A percentile compares a stretch with the other conserved stretches of the same genome.
phyloP scores from a whole-genome alignment of 768 basidiomycete species.

The Daedalea quercina region DNA sequence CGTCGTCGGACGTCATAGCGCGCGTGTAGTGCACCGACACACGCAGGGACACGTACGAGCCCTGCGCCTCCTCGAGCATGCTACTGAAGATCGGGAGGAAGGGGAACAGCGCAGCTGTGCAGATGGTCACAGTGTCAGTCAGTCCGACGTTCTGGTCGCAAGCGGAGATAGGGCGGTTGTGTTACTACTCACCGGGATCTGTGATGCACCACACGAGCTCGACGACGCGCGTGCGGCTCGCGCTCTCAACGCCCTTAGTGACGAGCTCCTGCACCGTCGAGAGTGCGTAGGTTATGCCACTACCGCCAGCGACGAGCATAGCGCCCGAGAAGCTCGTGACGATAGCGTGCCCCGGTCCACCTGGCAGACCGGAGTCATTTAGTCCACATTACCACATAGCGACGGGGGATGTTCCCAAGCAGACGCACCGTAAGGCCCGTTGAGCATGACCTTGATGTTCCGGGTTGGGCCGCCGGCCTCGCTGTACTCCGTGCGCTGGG shows the following conservation, averaged over 20 bases:
- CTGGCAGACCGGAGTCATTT: constrained; percentile 13
- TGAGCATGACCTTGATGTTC: constrained; percentile 35
- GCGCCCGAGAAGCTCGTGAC: constrained; percentile 45
- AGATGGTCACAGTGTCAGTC: constrained; percentile 6
- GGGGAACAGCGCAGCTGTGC: constrained; percentile 29
- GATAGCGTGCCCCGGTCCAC: constrained; percentile 40
- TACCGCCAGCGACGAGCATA: constrained; percentile 53
- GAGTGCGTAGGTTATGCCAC: constrained; percentile 54
- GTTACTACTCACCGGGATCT: constrained; percentile 30
- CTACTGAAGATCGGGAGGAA: constrained; percentile 31
- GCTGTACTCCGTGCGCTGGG: constrained; percentile 15
- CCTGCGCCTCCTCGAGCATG: constrained; percentile 28
- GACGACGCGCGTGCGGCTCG: constrained; percentile 35
- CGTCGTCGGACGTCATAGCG: constrained; percentile 8
- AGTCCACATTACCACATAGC: not conserved
- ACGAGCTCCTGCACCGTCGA: constrained; percentile 46
- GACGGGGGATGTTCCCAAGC: not conserved
- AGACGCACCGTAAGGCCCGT: constrained; percentile 46
- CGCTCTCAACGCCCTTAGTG: constrained; percentile 26
- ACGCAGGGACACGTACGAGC: constrained; percentile 24
- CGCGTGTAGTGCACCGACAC: constrained; percentile 44
- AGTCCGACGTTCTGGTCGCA: constrained; percentile 8
- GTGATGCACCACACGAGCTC: constrained; percentile 50
- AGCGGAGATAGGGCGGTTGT: constrained; percentile 7
- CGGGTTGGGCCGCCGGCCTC: not conserved